Evolutionary conservation across 202 grass and related monocot species (phyloP).

Genomic region (Bolboschoenoplectus hybrid): DNA sequence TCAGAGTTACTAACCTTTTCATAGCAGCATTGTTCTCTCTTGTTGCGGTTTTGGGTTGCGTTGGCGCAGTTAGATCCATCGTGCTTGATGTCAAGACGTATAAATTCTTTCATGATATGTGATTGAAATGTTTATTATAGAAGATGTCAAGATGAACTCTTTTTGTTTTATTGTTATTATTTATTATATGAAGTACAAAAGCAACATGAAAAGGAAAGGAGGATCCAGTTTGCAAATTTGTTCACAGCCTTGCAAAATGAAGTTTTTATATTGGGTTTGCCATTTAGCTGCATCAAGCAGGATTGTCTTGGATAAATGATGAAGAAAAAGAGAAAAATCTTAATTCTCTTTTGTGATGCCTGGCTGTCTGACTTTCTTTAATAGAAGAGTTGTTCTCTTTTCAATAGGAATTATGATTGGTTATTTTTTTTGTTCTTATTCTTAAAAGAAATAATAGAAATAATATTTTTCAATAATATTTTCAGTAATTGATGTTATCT

Average conservation of each 20-base stretch:
- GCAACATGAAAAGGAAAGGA: not conserved
- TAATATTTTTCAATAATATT: not conserved
- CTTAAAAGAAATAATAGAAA: not conserved
- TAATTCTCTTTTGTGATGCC: not conserved
- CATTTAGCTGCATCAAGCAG: not conserved
- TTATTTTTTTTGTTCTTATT: not conserved
- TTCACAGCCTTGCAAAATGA: not conserved
- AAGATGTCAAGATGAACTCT: not conserved
- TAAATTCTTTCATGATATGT: conserved; percentile 78
- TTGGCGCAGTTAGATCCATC: conserved; percentile 70
- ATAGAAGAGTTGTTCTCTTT: not conserved
- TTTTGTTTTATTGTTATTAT: not conserved
- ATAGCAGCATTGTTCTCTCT: conserved; percentile 49
- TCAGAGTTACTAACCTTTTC: conserved; percentile 34
- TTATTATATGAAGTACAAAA: not conserved
- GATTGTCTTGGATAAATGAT: not conserved
- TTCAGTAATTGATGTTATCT: not conserved
- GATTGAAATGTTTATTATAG: not conserved
- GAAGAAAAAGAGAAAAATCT: not conserved
- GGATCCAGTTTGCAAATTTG: not conserved
- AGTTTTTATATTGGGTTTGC: not conserved
- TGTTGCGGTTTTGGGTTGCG: conserved; percentile 57
- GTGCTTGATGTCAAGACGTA: conserved; percentile 60
- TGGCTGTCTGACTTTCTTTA: not conserved
- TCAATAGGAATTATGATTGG: not conserved